Evolutionary conservation across 2,329 filamentous ascomycete genomes (phyloP).

Genomic region (Fusarium redolens): DNA sequence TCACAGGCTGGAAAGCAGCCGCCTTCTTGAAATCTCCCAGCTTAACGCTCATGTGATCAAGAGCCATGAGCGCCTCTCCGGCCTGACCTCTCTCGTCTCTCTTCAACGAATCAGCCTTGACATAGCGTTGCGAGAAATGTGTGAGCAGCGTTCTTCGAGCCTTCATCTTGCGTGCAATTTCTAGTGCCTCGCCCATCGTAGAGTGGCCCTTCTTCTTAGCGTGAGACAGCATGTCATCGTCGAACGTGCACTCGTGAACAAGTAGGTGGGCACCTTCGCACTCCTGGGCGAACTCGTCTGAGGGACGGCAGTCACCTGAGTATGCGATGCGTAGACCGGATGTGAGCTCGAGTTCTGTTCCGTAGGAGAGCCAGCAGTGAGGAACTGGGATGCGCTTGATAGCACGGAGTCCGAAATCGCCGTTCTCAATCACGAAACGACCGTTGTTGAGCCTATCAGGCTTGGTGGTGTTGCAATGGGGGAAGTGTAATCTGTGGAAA

Average conservation of each 20-base stretch:
- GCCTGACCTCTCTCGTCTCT: conserved; percentile 49
- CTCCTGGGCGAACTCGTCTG: conserved; percentile 73
- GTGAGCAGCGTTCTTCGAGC: conserved; percentile 86
- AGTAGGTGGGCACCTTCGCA: conserved; percentile 83
- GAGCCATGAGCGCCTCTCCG: conserved; percentile 72
- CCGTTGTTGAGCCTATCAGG: conserved; percentile 47
- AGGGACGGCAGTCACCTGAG: conserved; percentile 93
- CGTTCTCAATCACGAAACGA: conserved; percentile 53
- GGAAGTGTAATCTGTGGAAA: conserved; percentile 62
- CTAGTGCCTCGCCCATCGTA: conserved; percentile 87
- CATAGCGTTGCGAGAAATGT: conserved; percentile 95
- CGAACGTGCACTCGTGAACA: conserved; percentile 96
- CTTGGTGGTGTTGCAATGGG: conserved; percentile 40
- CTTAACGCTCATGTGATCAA: conserved; percentile 82
- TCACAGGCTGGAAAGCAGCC: conserved; percentile 51
- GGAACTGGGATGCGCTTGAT: conserved; percentile 76
- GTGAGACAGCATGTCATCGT: conserved; percentile 82
- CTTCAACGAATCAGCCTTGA: conserved; percentile 64
- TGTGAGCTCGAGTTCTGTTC: conserved; percentile 80
- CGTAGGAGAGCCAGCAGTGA: conserved; percentile 85
- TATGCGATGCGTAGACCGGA: conserved; percentile 89
- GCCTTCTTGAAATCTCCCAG: conserved; percentile 77
- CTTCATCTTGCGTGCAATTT: conserved; percentile 80
- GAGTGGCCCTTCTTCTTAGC: conserved; percentile 90
- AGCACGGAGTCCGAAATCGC: conserved; percentile 69